Evolutionary conservation across 2,329 filamentous ascomycete species (phyloP), one percentile per base, ranked within the genome.

Genomic region (Penicillium sp.): DNA sequence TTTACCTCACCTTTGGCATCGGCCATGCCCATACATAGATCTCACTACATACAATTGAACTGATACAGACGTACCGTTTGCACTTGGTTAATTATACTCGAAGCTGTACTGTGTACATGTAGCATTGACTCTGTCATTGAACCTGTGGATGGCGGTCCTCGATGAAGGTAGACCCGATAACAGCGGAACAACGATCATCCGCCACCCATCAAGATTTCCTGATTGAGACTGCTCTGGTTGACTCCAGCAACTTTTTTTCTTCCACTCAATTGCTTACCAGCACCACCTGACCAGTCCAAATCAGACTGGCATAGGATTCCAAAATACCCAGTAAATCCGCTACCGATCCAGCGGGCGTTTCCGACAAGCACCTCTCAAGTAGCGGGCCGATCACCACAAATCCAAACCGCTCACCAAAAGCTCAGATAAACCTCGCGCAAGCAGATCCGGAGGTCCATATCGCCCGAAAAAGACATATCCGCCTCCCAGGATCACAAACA

Each of bases 181-280:
- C 35, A 25, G 13, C 44, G 65, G 65, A 64, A 59, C 43, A 66
- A 64, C 18, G 10, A 62, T 65, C 43, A 41, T 56, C 65, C 64
- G 57, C 11, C 3, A 14, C 30, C 34, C 48, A 54, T 60, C 54
- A 63, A 61, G 64, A 64, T 66, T 68, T 67, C 65, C 64, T 54
- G 50, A 64, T 62, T 48, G 49, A 61, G 58, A 52, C 53, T 51
- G 51, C 49, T 55, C 43, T 44, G 33, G 27, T 49, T 35, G 22
- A 39, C 41, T 46, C 27, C 40, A 39, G 46, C 36, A 53, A 42
- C 31, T 49, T 59, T 49, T 53, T 61, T 51, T 48, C 29, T 36
- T 19, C 29, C 16, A 34, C 40, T 36, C 49, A 46, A 52, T 49
- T 51, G 33, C 49, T 39, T 31, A 22, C 22, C 38, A 28, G 27